A percentile compares a stretch with the other conserved stretches of the same genome.
Conservation (phyloP, 2,329 filamentous ascomycete species). For the Pseudogymnoascus sp. region DNA sequence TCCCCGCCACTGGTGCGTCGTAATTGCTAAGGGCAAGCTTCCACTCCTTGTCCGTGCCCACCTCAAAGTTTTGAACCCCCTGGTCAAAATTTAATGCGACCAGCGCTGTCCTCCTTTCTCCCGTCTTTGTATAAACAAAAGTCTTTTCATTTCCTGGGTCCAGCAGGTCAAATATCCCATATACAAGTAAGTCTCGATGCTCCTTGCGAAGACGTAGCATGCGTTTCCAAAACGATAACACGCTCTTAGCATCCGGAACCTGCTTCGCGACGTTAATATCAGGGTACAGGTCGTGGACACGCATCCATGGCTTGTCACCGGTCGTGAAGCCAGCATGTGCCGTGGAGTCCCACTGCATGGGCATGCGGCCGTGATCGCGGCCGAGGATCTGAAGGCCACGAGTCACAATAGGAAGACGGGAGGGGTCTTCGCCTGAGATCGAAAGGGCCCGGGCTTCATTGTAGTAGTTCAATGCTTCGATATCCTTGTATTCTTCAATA, state of each 20-base stretch:
- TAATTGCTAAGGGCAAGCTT: constrained; percentile 9
- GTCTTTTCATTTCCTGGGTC: constrained; percentile 39
- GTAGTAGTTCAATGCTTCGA: constrained; percentile 44
- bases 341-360: constrained; percentile 56
- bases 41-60: constrained; percentile 16
- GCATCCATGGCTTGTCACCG: constrained; percentile 51
- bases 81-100: constrained; percentile 42
- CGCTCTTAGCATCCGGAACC: constrained; percentile 16
- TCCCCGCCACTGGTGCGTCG: neutral
- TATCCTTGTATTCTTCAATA: constrained; percentile 42
- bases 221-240: constrained; percentile 26
- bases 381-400: constrained; percentile 49
- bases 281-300: constrained; percentile 46
- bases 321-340: constrained; percentile 56
- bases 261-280: constrained; percentile 53
- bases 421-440: constrained; percentile 26
- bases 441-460: constrained; percentile 39
- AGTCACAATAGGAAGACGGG: neutral
- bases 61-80: constrained; percentile 24
- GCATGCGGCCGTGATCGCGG: constrained; percentile 59
- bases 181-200: constrained; percentile 54
- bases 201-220: constrained; percentile 29
- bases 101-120: constrained; percentile 29
- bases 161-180: constrained; percentile 49
- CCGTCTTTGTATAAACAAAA: constrained; percentile 39